Percentiles rank a stretch among this genome's conserved stretches.
Conservation (phyloP, 805 yeast genomes). For the Nakazawaea wyomingensis region DNA sequence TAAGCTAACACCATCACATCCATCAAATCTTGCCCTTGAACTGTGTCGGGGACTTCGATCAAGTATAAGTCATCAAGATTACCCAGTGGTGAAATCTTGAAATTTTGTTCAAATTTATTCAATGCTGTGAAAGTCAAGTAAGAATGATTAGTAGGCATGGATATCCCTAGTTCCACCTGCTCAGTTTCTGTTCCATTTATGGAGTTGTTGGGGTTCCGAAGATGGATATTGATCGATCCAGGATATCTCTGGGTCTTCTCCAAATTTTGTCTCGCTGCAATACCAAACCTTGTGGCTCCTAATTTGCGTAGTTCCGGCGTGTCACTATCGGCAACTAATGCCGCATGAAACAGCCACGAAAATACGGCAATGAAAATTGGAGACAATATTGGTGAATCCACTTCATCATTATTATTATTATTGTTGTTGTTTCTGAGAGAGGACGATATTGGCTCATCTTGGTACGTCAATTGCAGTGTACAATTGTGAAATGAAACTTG, state of each 20-base stretch:
- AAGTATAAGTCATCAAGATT: slow-evolving; percentile 35
- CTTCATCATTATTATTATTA: slow-evolving; percentile 19
- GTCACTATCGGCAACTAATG: slow-evolving; percentile 77
- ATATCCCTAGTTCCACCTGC: neutral
- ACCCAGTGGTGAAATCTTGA: slow-evolving; percentile 59
- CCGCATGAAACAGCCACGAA: slow-evolving; percentile 86
- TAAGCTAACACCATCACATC: slow-evolving; percentile 55
- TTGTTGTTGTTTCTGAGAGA: no score
- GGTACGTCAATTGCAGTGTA: slow-evolving; percentile 17
- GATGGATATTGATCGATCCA: slow-evolving; percentile 30
- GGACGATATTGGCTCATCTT: no score
- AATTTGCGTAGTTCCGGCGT: slow-evolving; percentile 55
- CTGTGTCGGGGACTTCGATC: slow-evolving; percentile 42
- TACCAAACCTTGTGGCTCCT: slow-evolving; percentile 63
- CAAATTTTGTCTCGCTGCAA: slow-evolving; percentile 60
- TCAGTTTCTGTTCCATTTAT: neutral
- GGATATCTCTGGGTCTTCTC: slow-evolving; percentile 43
- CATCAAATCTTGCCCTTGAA: slow-evolving; percentile 34
- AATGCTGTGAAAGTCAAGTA: slow-evolving; percentile 58
- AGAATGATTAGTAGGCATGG: slow-evolving; percentile 31
- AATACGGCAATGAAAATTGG: slow-evolving; percentile 51
- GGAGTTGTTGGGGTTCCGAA: no score
- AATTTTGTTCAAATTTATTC: slow-evolving; percentile 52
- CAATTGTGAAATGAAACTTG: slow-evolving; percentile 22
- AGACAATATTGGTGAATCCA: slow-evolving; percentile 20